A percentile compares a stretch with the other conserved stretches of the same genome.
Evolutionary conservation across 2,329 filamentous ascomycete species (phyloP).

Genomic region (Stagonosporopsis cucurbitacearum): DNA sequence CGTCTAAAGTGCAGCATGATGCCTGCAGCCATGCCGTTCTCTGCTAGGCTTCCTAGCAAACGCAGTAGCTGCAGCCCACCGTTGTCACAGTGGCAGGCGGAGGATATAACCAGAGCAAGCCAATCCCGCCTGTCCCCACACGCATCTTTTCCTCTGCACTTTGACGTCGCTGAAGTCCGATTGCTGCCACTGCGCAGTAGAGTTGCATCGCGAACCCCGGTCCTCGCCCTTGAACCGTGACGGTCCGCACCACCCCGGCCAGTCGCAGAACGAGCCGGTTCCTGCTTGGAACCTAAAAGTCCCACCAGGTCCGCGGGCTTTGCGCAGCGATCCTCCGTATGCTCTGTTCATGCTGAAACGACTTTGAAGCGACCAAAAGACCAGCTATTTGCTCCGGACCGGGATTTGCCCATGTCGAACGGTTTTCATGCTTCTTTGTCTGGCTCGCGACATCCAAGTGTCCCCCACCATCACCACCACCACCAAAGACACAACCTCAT

Average conservation of each 20-base stretch:
- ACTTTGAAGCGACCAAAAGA: slow-evolving; percentile 48
- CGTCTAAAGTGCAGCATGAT: slow-evolving; percentile 27
- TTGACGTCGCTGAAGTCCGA: slow-evolving; percentile 16
- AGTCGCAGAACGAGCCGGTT: slow-evolving; percentile 33
- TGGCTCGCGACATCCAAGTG: slow-evolving; percentile 33
- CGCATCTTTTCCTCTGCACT: slow-evolving; percentile 17
- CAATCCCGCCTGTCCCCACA: slow-evolving; percentile 19
- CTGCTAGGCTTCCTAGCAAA: slow-evolving; percentile 27
- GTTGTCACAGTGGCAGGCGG: slow-evolving; percentile 14
- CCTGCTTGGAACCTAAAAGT: slow-evolving; percentile 36
- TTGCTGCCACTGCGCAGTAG: slow-evolving; percentile 20
- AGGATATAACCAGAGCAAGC: slow-evolving; percentile 27
- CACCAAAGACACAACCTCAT: slow-evolving; percentile 31
- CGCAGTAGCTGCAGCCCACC: slow-evolving; percentile 24
- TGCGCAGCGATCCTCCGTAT: slow-evolving; percentile 32
- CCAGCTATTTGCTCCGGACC: slow-evolving; percentile 37
- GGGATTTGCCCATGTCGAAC: slow-evolving; percentile 46
- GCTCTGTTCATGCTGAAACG: slow-evolving; percentile 49
- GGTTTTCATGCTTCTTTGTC: slow-evolving; percentile 42
- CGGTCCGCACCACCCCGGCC: slow-evolving; percentile 31
- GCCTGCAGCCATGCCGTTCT: slow-evolving; percentile 26
- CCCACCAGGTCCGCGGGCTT: slow-evolving; percentile 33
- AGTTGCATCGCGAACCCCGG: slow-evolving; percentile 24
- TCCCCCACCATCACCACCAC: slow-evolving; percentile 31
- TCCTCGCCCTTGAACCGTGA: slow-evolving; percentile 30